Evolutionary conservation across 768 basidiomycete species (phyloP).

Genomic region (Suillus americanus): DNA sequence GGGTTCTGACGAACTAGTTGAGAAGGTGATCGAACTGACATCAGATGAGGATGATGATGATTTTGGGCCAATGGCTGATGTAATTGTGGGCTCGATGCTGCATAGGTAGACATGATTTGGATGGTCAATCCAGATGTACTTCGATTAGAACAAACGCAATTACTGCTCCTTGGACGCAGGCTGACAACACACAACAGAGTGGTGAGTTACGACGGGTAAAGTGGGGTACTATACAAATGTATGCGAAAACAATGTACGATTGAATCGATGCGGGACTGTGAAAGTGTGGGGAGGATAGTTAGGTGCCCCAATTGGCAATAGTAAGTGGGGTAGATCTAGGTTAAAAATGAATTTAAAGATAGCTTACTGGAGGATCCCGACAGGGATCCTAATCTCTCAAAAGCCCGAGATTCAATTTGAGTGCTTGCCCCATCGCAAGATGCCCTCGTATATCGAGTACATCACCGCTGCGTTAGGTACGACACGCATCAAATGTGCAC

Average conservation of each 20-base stretch:
- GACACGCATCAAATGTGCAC: conserved; percentile 93
- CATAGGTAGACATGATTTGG: not conserved
- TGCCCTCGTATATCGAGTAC: conserved; percentile 93
- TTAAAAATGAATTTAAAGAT: not conserved
- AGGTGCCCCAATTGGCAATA: conserved; percentile 15
- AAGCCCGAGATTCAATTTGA: not conserved
- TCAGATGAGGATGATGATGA: not conserved
- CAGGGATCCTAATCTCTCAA: not conserved
- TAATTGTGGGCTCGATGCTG: too few relatives aligned
- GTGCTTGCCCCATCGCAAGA: conserved; percentile 55
- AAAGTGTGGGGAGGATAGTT: conserved; percentile 11
- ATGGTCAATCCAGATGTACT: not conserved
- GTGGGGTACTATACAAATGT: conserved; percentile 6
- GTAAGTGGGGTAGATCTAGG: conserved; percentile 9
- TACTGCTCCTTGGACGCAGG: not conserved
- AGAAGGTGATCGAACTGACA: conserved; percentile 39
- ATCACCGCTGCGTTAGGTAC: conserved; percentile 97
- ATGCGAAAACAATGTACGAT: conserved; percentile 20
- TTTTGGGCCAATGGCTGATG: not conserved
- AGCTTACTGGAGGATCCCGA: not conserved
- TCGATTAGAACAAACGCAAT: not conserved
- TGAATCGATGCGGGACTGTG: conserved; percentile 14
- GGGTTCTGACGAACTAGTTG: conserved; percentile 71
- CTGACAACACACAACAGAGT: conserved; percentile 19
- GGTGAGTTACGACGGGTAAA: conserved; percentile 26